Base-by-base conservation (phyloP, 225 moss, liverwort and hornwort genomes). In the Marchantia paleacea region DNA sequence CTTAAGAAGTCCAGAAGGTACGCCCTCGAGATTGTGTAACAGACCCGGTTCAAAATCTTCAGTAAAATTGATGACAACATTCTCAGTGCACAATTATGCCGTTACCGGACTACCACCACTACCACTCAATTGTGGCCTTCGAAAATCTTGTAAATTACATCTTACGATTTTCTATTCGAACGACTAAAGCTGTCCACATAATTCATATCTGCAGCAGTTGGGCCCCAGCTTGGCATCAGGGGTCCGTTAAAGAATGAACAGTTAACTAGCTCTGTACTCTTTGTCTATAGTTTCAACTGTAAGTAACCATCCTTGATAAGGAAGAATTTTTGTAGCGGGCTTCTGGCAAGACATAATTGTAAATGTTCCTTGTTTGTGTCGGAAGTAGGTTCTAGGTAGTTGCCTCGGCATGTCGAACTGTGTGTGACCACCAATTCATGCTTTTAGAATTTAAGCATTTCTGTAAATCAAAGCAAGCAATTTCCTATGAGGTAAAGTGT, bases 1-100 rank as follows among this genome's bases (percentile, higher is more conserved):
- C 29, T 79, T 54, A 22, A 55, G 26, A 22, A 55, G 26, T 75
- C 81, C 65, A 49, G 31, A 72, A 65, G 78, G 78, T 81, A 62
- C 57, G 49, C 76, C 52, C 30, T 28, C 60, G 57, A 49, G 62
- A 79, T 73, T 76, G 82, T 71, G 62, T 75, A 54, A 65, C 19
- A 79, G 79, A 65, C 20, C 76, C 53, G 55, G 62, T 65, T 54
- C 15, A 78, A 67, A 78, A 74, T 66, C 54, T 52, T 80, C 71
- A 80, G 58, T 78, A 81, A 66, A 68, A 55, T 63, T 70, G 79
- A 69, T 49, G 79, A 70, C 53, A 64, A 62, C 81, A 69, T 47
- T 85, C 70, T 74, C 68, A 74, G 66, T 73, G n/a, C 77, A 54
- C 65, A 60, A 58, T 10, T 47, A 16, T 76, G 31, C 75, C 60